phyloP scores from a whole-genome alignment of 2,329 filamentous ascomycete species.

The Hirsutella minnesotensis region DNA sequence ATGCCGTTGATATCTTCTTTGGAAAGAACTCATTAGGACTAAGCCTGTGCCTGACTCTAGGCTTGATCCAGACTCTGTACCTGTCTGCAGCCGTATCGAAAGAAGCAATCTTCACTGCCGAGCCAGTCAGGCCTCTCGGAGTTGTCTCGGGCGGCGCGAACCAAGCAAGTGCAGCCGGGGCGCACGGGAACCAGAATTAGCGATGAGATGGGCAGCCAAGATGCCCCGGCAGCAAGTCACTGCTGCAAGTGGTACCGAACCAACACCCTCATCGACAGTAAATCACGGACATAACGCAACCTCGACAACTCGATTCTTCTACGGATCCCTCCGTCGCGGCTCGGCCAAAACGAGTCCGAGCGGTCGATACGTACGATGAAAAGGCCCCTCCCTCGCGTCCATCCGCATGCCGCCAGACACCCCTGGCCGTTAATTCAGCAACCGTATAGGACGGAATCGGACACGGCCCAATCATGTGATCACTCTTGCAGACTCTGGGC shows the following conservation, averaged over 20 bases:
- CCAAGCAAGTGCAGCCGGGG: background rate
- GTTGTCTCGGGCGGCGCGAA: background rate
- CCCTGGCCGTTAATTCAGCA: background rate
- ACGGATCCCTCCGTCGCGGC: too few relatives aligned
- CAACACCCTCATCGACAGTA: too few relatives aligned
- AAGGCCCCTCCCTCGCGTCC: background rate
- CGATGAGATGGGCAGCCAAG: background rate
- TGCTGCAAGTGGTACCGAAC: too few relatives aligned
- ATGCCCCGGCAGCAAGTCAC: too few relatives aligned
- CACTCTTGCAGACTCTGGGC: background rate
- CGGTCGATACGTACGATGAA: background rate
- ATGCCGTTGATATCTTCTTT: too few relatives aligned
- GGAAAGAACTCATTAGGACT: too few relatives aligned
- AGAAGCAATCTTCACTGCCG: background rate
- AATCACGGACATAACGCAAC: too few relatives aligned
- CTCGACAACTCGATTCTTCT: too few relatives aligned
- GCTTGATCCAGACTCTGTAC: background rate
- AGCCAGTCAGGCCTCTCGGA: background rate
- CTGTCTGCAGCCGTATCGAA: background rate
- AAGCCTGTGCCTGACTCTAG: too few relatives aligned
- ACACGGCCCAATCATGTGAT: slow-evolving; percentile 10
- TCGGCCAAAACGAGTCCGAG: background rate
- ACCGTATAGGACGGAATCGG: background rate
- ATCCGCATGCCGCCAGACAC: background rate
- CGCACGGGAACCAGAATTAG: background rate